Evolutionary conservation across 169 alveolate species (phyloP).

Genomic region (Plasmodium malariae): DNA sequence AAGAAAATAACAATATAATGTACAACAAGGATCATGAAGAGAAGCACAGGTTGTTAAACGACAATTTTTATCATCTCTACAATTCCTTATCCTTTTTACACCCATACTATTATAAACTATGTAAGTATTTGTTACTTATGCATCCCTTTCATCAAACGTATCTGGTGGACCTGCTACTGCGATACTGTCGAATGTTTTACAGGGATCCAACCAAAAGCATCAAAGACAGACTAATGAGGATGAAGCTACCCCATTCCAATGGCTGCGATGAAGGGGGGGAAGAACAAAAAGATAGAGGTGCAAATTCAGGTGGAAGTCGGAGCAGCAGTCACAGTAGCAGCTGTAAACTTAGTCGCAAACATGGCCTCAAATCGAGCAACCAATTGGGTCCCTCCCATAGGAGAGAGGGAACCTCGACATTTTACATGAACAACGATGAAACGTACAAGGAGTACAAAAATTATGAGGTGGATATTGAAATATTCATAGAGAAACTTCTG

Average conservation of each 20-base stretch:
- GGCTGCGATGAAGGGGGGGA: neutral
- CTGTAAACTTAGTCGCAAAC: too few relatives aligned
- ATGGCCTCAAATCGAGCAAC: too few relatives aligned
- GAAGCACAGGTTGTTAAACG: too few relatives aligned
- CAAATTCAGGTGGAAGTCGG: neutral
- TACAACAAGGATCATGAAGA: too few relatives aligned
- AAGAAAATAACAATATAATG: too few relatives aligned
- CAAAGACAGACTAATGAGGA: neutral
- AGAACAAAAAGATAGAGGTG: neutral
- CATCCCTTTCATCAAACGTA: constrained; percentile 75
- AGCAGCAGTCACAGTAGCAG: neutral
- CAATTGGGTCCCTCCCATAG: too few relatives aligned
- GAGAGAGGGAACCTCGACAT: too few relatives aligned
- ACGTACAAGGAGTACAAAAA: neutral
- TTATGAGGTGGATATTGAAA: constrained; percentile 24
- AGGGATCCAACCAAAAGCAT: constrained; percentile 28
- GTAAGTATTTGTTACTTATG: constrained; percentile 41
- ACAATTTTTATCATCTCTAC: neutral
- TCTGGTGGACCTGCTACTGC: constrained; percentile 14
- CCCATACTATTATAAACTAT: constrained; percentile 72
- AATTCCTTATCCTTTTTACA: constrained; percentile 80
- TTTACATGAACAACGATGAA: neutral
- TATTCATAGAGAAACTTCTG: constrained; percentile 27
- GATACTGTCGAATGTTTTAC: constrained; percentile 43
- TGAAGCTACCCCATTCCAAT: neutral